Base-by-base conservation (phyloP, 2,329 filamentous ascomycete genomes). In the Alternaria arborescens region DNA sequence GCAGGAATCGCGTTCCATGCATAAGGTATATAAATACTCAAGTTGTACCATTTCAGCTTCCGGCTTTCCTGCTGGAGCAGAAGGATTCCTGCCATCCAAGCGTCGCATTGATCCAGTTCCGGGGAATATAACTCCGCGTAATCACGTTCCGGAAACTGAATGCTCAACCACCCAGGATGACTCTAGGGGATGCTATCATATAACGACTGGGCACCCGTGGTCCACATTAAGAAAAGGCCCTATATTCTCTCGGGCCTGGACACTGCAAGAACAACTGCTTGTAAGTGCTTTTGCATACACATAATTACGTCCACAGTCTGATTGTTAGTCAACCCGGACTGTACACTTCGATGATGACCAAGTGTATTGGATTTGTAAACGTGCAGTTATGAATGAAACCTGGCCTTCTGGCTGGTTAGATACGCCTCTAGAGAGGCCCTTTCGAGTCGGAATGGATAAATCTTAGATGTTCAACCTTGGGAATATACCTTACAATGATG, bases 41-140 rank as follows among this genome's bases (percentile, higher is more conserved):
- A 2, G 0, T 1, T 44, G 42, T 4, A 44, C 12, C 4, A 10
- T 44, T 0, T 44, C 24, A 0, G 42, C 42, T 44, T 44, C 42
- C 18, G 42, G 42, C 0, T 44, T 44, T 1, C 0, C 24, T 18
- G 2, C 28, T 6, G 12, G 12, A 5, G 0, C 3, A 2, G 3
- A 18, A 18, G 42, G 24, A 3, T 43, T 43, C 5, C 16, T 43
- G 22, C 12, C 24, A 2, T 3, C 6, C 14, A 3, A 43, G 5
- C 41, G 41, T 16, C 11, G 22, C 14, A 43, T 24, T 6, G 8
- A 14, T 24, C 11, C 41, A 16, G 7, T 5, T 1, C 20, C 20
- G 1, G 41, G 24, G 5, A 6, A 11, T 16, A 3, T 24, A 3
- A n/a, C 5, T 43, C 5, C 22, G 3, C 3, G 5, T 4, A 7